phyloP scores from a whole-genome alignment of 2,329 filamentous ascomycete genomes.

The Cladophialophora exuberans region DNA sequence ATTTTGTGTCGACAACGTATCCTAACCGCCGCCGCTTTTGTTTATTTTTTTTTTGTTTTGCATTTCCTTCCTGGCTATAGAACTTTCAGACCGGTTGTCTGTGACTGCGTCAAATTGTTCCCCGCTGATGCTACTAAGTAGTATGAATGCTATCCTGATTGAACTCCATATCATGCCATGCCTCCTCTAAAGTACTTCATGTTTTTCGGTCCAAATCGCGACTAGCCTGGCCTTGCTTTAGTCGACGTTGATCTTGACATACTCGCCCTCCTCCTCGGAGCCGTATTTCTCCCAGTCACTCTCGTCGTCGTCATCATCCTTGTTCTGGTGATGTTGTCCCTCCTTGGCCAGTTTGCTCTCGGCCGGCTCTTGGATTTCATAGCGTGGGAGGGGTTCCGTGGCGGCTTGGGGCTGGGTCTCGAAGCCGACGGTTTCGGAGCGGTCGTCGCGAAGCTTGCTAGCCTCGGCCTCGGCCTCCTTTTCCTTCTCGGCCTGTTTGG shows the following conservation, averaged over 20 bases:
- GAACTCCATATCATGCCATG: no score
- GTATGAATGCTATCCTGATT: no score
- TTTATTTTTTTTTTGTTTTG: no score
- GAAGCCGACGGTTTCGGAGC: conserved; percentile 36
- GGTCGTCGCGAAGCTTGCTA: conserved; percentile 30
- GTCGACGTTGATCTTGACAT: conserved; percentile 63
- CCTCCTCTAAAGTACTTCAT: no score
- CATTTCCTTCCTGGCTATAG: no score
- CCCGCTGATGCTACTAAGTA: no score
- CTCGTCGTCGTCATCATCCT: conserved; percentile 16
- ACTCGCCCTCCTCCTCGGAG: conserved; percentile 44
- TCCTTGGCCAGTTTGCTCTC: neutral
- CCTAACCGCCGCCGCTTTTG: no score
- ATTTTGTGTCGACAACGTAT: no score
- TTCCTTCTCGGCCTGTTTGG: conserved; percentile 33
- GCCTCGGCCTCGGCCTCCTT: conserved; percentile 10
- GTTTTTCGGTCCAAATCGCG: neutral
- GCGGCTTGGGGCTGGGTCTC: conserved; percentile 28
- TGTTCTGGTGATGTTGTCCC: conserved; percentile 13
- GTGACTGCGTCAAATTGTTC: no score
- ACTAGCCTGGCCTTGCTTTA: conserved; percentile 34
- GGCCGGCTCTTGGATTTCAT: conserved; percentile 24
- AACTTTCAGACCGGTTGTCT: no score
- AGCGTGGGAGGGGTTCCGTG: conserved; percentile 30
- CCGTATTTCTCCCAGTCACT: conserved; percentile 33